phyloP scores from a whole-genome alignment of 306 rosid genomes.

The Acacia crassicarpa region DNA sequence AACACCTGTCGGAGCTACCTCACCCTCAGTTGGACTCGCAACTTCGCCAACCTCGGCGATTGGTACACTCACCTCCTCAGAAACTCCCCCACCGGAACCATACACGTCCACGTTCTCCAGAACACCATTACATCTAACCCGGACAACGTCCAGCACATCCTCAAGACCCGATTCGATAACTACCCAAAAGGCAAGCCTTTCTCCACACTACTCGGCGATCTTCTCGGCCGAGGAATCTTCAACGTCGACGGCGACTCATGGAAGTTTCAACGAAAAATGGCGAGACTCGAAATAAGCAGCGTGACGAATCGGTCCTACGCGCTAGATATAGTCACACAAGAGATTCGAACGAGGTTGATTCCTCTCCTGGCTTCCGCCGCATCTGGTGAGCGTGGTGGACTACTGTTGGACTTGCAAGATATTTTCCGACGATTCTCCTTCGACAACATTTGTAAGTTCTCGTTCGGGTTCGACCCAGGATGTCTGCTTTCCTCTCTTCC shows the following conservation, averaged over 20 bases:
- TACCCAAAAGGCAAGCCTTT: constrained; percentile 82
- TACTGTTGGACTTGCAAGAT: constrained; percentile 69
- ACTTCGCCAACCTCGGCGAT: constrained; percentile 59
- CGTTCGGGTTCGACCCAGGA: constrained; percentile 80
- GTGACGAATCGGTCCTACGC: constrained; percentile 63
- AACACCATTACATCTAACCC: constrained; percentile 71
- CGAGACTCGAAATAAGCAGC: constrained; percentile 75
- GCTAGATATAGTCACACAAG: constrained; percentile 39
- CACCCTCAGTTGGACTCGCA: constrained; percentile 39
- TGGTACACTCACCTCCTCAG: constrained; percentile 77
- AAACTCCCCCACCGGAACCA: constrained; percentile 54
- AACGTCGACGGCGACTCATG: constrained; percentile 77
- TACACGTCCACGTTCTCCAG: constrained; percentile 64
- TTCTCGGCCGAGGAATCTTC: constrained; percentile 83
- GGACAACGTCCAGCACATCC: constrained; percentile 70
- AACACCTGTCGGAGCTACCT: constrained; percentile 51
- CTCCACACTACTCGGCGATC: constrained; percentile 74
- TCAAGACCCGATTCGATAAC: constrained; percentile 69
- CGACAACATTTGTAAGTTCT: constrained; percentile 70
- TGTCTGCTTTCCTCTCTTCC: constrained; percentile 59
- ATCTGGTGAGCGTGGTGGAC: neutral
- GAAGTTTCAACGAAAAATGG: constrained; percentile 84
- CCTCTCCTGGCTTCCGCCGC: constrained; percentile 43
- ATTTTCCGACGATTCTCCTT: constrained; percentile 69
- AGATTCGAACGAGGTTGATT: constrained; percentile 51